phyloP scores from a whole-genome alignment of 495 filamentous ascomycete genomes.

The Penicillium ochrochloron region DNA sequence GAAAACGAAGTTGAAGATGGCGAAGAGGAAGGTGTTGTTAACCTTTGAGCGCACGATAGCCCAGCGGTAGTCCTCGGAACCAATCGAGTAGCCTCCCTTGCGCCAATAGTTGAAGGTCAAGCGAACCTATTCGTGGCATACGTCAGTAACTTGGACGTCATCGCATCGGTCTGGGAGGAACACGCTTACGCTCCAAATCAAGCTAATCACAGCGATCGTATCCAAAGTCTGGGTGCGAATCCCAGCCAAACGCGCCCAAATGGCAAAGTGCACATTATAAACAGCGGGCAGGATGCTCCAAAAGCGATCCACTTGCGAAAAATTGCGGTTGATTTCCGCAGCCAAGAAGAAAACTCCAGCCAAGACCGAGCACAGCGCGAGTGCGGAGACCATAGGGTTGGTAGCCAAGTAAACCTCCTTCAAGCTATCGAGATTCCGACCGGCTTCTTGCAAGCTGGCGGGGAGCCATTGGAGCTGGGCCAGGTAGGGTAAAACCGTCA shows the following conservation, averaged over 20 bases:
- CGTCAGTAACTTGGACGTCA: slow-evolving; percentile 15
- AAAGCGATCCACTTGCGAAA: slow-evolving; percentile 88
- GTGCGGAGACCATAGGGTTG: slow-evolving; percentile 81
- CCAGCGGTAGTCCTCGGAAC: slow-evolving; percentile 96
- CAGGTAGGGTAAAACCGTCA: slow-evolving; percentile 75
- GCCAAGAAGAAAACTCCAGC: slow-evolving; percentile 70
- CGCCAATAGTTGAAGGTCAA: slow-evolving; percentile 98
- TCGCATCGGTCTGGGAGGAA: neutral
- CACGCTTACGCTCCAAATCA: slow-evolving; percentile 78
- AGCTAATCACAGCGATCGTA: slow-evolving; percentile 69
- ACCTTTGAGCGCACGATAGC: slow-evolving; percentile 55
- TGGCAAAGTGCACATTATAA: slow-evolving; percentile 84
- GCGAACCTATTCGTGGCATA: slow-evolving; percentile 54
- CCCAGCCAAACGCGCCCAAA: slow-evolving; percentile 76
- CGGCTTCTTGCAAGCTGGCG: slow-evolving; percentile 59
- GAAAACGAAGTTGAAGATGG: slow-evolving; percentile 84
- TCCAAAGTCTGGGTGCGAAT: slow-evolving; percentile 76
- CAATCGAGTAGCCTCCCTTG: slow-evolving; percentile 86
- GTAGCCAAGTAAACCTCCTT: slow-evolving; percentile 78
- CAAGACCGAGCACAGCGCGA: slow-evolving; percentile 71
- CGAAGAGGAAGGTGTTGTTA: slow-evolving; percentile 64
- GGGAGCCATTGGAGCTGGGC: slow-evolving; percentile 78
- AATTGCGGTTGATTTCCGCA: slow-evolving; percentile 88
- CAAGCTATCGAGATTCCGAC: slow-evolving; percentile 58
- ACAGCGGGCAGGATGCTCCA: slow-evolving; percentile 90